phyloP scores from a whole-genome alignment of 2,329 filamentous ascomycete species.

The Trichoderma asperellum region DNA sequence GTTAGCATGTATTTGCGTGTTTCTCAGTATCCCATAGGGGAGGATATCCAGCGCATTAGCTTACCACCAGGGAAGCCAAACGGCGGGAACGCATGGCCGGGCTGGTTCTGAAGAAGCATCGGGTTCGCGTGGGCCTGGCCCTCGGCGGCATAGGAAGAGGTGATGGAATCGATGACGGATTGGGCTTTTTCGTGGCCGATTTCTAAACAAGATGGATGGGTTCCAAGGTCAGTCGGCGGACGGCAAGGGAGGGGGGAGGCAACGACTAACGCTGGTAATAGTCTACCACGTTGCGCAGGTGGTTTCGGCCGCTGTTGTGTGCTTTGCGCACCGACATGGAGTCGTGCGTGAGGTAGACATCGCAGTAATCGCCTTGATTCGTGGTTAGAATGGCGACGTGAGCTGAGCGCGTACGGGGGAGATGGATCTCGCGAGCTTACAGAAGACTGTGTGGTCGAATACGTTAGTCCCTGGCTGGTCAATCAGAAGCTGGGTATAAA shows the following conservation, averaged over 20 bases:
- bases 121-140: constrained; percentile 86
- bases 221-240: not conserved
- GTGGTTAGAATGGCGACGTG: constrained; percentile 15
- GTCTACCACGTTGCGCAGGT: constrained; percentile 94
- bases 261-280: constrained; percentile 84
- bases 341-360: constrained; percentile 99
- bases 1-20: not conserved
- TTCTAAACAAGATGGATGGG: constrained; percentile 56
- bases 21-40: not conserved
- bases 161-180: constrained; percentile 97
- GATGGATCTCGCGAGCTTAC: constrained; percentile 30
- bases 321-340: constrained; percentile 99
- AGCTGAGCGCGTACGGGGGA: not conserved
- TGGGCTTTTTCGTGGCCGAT: constrained; percentile 99
- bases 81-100: constrained; percentile 52
- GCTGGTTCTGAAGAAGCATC: constrained; percentile 74
- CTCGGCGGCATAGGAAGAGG: constrained; percentile 90
- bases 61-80: constrained; percentile 65
- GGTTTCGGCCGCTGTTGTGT: constrained; percentile 95
- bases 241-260: not conserved
- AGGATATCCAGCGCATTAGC: not conserved
- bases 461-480: constrained; percentile 6
- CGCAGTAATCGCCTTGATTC: constrained; percentile 84
- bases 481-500: constrained; percentile 33
- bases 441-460: constrained; percentile 36